These are phyloP conservation scores for Clonostachys rhizophaga DNA, from an alignment of 2,329 filamentous ascomycete species.

Conservation along the genomic window DNA sequence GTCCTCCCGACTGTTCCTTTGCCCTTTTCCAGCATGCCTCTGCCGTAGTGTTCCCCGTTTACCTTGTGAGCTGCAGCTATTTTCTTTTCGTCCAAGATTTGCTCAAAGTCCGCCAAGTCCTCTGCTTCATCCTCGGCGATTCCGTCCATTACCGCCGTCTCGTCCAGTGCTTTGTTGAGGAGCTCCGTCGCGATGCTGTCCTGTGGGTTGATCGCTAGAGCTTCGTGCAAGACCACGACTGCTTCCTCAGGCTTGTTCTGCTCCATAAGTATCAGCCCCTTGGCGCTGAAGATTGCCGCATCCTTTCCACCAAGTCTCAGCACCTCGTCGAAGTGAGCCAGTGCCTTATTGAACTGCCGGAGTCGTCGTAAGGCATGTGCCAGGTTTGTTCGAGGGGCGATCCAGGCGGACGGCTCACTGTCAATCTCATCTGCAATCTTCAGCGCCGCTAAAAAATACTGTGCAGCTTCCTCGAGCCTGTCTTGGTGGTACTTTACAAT, in stretches of 20 bases:
- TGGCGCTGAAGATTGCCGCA: constrained; percentile 71
- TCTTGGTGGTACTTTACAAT: constrained; percentile 94
- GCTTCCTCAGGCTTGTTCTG: constrained; percentile 71
- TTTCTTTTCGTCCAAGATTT: constrained; percentile 41
- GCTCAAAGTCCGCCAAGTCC: constrained; percentile 45
- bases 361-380: constrained; percentile 80
- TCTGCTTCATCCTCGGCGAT: constrained; percentile 42
- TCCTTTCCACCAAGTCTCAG: constrained; percentile 78
- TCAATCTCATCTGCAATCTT: constrained; percentile 75
- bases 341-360: constrained; percentile 63
- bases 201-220: constrained; percentile 72
- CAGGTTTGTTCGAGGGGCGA: constrained; percentile 82
- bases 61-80: constrained; percentile 31
- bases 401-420: constrained; percentile 76
- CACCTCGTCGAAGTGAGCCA: constrained; percentile 83
- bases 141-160: constrained; percentile 44
- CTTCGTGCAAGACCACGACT: constrained; percentile 78
- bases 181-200: constrained; percentile 79
- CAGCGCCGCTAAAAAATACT: constrained; percentile 75
- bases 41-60: constrained; percentile 15
- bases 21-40: constrained; percentile 31
- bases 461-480: constrained; percentile 68
- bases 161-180: constrained; percentile 65
- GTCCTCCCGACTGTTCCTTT: constrained; percentile 35
- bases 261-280: constrained; percentile 81